Conservation (phyloP, 768 basidiomycete genomes). For the Filobasidium floriforme region DNA sequence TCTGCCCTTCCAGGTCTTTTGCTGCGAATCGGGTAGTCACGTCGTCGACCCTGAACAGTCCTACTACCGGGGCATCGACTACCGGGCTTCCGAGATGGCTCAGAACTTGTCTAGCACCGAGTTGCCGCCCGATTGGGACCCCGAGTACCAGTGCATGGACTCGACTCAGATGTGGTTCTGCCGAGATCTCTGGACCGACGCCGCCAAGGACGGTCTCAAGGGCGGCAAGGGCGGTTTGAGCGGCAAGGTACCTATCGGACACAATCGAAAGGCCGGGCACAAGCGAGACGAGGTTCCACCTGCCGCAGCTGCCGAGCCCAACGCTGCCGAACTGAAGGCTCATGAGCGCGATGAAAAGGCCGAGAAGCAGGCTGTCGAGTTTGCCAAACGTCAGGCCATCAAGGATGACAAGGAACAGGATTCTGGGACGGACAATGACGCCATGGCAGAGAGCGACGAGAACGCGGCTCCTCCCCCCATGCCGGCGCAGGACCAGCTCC, state of each 20-base stretch:
- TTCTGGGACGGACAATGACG: constrained; percentile 40
- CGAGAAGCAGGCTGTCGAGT: constrained; percentile 7
- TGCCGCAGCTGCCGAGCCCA: constrained; percentile 18
- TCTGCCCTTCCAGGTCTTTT: constrained; percentile 96
- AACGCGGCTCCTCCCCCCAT: constrained; percentile 40
- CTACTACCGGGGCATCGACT: constrained; percentile 81
- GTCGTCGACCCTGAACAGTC: constrained; percentile 92
- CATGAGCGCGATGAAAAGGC: constrained; percentile 17
- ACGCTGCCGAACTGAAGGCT: constrained; percentile 8
- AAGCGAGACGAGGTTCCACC: constrained; percentile 26
- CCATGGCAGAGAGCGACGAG: constrained; percentile 39
- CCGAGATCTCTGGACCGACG: constrained; percentile 87
- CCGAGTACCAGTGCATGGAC: constrained; percentile 84
- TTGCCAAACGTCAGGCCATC: constrained; percentile 14
- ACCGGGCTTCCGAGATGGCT: constrained; percentile 72
- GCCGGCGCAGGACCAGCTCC: constrained; percentile 33
- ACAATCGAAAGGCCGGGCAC: constrained; percentile 17
- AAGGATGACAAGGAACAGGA: constrained; percentile 37
- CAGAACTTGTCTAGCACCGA: constrained; percentile 62
- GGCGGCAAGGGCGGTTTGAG: constrained; percentile 35
- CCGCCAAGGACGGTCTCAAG: constrained; percentile 61
- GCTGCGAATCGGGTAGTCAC: constrained; percentile 96
- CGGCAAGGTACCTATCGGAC: constrained; percentile 26
- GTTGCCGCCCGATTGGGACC: constrained; percentile 57
- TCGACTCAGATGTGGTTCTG: constrained; percentile 98